Conservation (phyloP, 352 stramenopile genomes). For the Pythium phragmiticola region DNA sequence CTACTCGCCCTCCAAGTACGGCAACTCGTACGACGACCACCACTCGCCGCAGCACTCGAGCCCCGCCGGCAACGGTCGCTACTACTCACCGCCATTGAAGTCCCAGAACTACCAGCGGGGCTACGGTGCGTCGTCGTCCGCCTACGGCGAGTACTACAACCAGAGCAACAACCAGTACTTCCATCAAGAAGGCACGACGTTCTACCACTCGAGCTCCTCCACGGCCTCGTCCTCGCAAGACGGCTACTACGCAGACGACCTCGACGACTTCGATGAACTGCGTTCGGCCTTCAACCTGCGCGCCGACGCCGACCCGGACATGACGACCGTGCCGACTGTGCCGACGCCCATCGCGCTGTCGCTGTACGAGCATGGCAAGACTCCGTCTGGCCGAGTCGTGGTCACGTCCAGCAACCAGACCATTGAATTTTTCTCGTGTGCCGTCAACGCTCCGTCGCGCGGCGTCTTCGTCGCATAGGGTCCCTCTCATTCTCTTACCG, state of each 20-base stretch:
- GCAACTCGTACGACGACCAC: slow-evolving; percentile 18
- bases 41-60: not conserved
- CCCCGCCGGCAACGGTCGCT: not conserved
- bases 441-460: slow-evolving; percentile 68
- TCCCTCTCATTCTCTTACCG: slow-evolving; percentile 4
- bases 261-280: slow-evolving; percentile 74
- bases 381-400: slow-evolving; percentile 71
- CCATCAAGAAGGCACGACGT: slow-evolving; percentile 25
- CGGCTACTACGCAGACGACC: slow-evolving; percentile 71
- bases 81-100: slow-evolving; percentile 31
- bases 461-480: slow-evolving; percentile 65
- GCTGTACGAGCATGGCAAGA: slow-evolving; percentile 78
- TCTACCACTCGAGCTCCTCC: slow-evolving; percentile 70
- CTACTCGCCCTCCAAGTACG: slow-evolving; percentile 31
- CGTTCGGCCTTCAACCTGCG: slow-evolving; percentile 20
- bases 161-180: slow-evolving; percentile 48
- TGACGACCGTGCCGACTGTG: slow-evolving; percentile 77
- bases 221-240: slow-evolving; percentile 80
- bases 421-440: slow-evolving; percentile 83
- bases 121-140: not conserved
- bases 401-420: slow-evolving; percentile 80
- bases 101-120: slow-evolving; percentile 20
- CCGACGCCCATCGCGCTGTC: slow-evolving; percentile 68
- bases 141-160: slow-evolving; percentile 46
- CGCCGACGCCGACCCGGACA: slow-evolving; percentile 46